phyloP scores from a whole-genome alignment of 495 filamentous ascomycete genomes.

The Cryomyces antarcticus region DNA sequence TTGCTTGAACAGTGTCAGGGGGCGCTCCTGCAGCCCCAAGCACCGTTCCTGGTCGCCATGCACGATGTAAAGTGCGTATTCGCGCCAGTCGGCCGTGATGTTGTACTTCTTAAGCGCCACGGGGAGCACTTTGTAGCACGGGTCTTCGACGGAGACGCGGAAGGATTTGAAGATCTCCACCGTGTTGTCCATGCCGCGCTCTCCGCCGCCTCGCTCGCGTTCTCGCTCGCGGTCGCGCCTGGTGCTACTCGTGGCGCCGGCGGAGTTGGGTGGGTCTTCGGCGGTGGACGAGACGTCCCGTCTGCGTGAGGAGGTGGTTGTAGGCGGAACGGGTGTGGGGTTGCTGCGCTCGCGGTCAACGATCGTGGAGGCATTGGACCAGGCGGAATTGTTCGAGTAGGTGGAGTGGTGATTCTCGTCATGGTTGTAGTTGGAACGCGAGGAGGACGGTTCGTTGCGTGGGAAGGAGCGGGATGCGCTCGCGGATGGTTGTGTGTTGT shows the following conservation, averaged over 20 bases:
- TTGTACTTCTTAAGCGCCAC: constrained; percentile 95
- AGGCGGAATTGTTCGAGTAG: background rate
- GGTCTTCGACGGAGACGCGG: constrained; percentile 91
- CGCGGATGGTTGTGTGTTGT: constrained; percentile 22
- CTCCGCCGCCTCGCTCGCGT: constrained; percentile 21
- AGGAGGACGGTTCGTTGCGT: constrained; percentile 21
- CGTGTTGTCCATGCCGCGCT: constrained; percentile 19
- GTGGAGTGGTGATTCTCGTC: background rate
- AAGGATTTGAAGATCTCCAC: constrained; percentile 98
- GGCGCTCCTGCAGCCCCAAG: constrained; percentile 75
- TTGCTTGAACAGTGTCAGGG: constrained; percentile 90
- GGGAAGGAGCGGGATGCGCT: constrained; percentile 27
- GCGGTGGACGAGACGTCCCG: background rate
- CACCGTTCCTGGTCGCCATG: constrained; percentile 95
- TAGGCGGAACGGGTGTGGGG: background rate
- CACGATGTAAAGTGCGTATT: constrained; percentile 94
- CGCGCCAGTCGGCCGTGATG: constrained; percentile 89
- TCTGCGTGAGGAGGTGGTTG: background rate
- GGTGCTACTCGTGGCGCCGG: background rate
- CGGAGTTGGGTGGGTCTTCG: background rate
- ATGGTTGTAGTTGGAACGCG: constrained; percentile 1
- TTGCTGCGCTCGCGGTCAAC: background rate
- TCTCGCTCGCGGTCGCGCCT: constrained; percentile 18
- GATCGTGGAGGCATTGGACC: constrained; percentile 1
- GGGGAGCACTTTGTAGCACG: constrained; percentile 89